These are phyloP conservation scores for Vinca minor DNA, from an alignment of 257 asterid genomes.

Conservation along the genomic window DNA sequence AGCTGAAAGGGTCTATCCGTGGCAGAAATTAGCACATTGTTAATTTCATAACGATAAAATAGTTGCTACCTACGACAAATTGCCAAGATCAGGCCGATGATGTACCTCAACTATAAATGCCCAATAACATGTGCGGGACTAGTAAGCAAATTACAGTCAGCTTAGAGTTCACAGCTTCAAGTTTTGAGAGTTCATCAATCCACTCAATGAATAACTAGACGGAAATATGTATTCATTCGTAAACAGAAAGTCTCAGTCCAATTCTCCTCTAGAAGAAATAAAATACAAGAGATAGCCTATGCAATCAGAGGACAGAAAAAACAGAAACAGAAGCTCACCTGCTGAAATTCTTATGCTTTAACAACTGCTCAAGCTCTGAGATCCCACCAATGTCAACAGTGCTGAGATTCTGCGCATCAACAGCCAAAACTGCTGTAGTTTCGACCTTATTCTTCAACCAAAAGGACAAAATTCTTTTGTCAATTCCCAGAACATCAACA, in stretches of 20 bases:
- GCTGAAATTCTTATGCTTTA: conserved; percentile 64
- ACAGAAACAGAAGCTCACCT: conserved; percentile 31
- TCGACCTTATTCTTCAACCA: conserved; percentile 33
- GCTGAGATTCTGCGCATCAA: conserved; percentile 28
- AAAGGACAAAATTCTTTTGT: neutral
- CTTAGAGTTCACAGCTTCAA: neutral
- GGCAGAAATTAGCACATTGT: neutral
- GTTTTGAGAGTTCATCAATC: neutral
- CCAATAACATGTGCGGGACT: neutral
- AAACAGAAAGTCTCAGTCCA: no score
- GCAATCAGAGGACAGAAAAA: neutral
- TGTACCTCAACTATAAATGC: no score
- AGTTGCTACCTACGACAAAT: neutral
- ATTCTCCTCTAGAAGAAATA: no score
- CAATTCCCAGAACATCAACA: neutral
- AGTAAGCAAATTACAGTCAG: neutral
- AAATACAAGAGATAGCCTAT: neutral
- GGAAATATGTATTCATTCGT: no score
- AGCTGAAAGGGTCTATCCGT: no score
- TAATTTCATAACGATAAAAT: neutral
- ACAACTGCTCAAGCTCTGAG: conserved; percentile 64
- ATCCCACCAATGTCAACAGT: conserved; percentile 30
- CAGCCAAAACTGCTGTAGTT: conserved; percentile 26
- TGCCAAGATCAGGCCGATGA: neutral
- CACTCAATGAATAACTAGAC: neutral